phyloP scores from a whole-genome alignment of 805 yeast species.

The Huiozyma naganishii region DNA sequence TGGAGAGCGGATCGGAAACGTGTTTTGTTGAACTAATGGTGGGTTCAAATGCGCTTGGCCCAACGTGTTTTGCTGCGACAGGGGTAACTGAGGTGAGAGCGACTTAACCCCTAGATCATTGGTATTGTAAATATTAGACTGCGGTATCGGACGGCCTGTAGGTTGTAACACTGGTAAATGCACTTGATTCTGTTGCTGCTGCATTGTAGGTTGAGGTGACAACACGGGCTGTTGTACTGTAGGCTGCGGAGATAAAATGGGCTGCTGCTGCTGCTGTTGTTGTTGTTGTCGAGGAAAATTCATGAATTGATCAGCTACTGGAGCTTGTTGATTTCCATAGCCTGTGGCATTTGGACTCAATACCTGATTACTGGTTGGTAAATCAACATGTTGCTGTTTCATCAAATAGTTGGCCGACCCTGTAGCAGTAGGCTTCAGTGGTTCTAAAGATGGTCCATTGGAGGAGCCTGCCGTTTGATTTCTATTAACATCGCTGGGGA shows the following conservation, averaged over 20 bases:
- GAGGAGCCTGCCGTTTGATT: background rate
- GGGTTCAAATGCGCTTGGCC: conserved; percentile 1
- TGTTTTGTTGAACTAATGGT: conserved; percentile 1
- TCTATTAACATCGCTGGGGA: background rate
- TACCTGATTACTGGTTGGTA: background rate
- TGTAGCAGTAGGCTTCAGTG: conserved; percentile 27
- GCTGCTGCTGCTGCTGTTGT: conserved; percentile 7
- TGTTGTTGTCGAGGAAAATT: conserved; percentile 5
- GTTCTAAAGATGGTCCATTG: conserved; percentile 8
- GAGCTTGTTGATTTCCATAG: conserved; percentile 9
- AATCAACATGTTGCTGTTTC: conserved; percentile 17
- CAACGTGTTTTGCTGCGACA: no score
- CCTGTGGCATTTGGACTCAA: background rate
- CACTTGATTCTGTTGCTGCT: background rate
- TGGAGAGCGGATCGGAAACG: background rate
- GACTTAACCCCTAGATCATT: no score
- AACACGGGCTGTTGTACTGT: no score
- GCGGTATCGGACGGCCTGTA: no score
- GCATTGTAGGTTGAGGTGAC: background rate
- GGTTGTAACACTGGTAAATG: no score
- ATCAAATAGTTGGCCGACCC: conserved; percentile 27
- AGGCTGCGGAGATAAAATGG: no score
- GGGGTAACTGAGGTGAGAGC: no score
- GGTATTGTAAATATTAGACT: no score
- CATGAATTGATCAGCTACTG: conserved; percentile 8